These are phyloP conservation scores for Psilocybe mexicana DNA, from an alignment of 1,284 basidiomycete species.

Conservation along the genomic window DNA sequence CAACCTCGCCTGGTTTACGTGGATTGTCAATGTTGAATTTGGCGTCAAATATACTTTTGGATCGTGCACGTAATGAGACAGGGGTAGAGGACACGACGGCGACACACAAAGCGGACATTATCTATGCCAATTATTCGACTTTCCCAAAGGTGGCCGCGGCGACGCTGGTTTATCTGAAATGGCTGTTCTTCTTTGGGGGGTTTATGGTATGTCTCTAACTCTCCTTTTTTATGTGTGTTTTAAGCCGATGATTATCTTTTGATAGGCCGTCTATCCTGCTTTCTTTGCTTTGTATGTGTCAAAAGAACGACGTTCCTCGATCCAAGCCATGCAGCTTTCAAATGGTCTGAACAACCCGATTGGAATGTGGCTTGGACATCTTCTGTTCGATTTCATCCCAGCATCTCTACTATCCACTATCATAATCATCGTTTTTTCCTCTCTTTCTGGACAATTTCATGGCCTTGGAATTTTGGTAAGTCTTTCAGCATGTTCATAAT, in stretches of 20 bases:
- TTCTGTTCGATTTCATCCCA: slow-evolving; percentile 66
- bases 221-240: neutral
- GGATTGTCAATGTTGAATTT: slow-evolving; percentile 66
- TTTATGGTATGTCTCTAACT: slow-evolving; percentile 51
- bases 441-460: slow-evolving; percentile 60
- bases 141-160: slow-evolving; percentile 54
- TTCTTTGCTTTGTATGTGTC: slow-evolving; percentile 84
- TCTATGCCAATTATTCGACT: slow-evolving; percentile 52
- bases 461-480: slow-evolving; percentile 41
- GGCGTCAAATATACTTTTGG: slow-evolving; percentile 64
- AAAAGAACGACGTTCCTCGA: slow-evolving; percentile 65
- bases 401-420: slow-evolving; percentile 38
- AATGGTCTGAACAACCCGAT: slow-evolving; percentile 74
- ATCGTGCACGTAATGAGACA: slow-evolving; percentile 52
- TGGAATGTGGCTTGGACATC: slow-evolving; percentile 79
- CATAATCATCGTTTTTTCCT: slow-evolving; percentile 20
- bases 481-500: slow-evolving; percentile 37
- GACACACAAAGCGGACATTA: slow-evolving; percentile 39
- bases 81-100: slow-evolving; percentile 25
- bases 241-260: slow-evolving; percentile 19
- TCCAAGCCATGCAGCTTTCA: slow-evolving; percentile 77
- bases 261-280: slow-evolving; percentile 73
- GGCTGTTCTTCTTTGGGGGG: slow-evolving; percentile 67
- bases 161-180: slow-evolving; percentile 62
- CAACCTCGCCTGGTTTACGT: slow-evolving; percentile 14